phyloP scores from a whole-genome alignment of 257 asterid species.

The Plantago major region DNA sequence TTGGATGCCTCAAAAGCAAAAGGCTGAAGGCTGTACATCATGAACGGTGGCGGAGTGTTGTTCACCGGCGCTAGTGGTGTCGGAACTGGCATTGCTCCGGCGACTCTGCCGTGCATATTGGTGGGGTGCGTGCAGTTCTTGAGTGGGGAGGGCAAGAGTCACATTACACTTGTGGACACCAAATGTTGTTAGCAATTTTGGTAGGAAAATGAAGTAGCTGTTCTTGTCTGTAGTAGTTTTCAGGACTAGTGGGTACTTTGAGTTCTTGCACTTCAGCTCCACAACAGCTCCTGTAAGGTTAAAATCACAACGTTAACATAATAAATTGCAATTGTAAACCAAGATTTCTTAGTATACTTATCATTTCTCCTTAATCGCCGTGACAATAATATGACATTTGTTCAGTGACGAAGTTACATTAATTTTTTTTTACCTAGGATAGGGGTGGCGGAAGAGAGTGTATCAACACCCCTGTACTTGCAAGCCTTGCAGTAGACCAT shows the following conservation, averaged over 20 bases:
- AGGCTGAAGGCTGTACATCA: constrained; percentile 60
- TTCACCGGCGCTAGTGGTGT: constrained; percentile 10
- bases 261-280: constrained; percentile 52
- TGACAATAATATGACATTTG: too few relatives aligned
- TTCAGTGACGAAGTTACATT: too few relatives aligned
- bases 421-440: constrained; percentile 32
- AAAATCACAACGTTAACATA: too few relatives aligned
- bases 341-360: too few relatives aligned
- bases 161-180: constrained; percentile 61
- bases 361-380: too few relatives aligned
- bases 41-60: constrained; percentile 11
- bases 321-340: too few relatives aligned
- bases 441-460: constrained; percentile 41
- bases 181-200: constrained; percentile 32
- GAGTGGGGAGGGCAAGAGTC: constrained; percentile 34
- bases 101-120: constrained; percentile 41
- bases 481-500: constrained; percentile 69
- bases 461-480: constrained; percentile 45
- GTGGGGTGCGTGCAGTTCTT: constrained; percentile 47
- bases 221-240: constrained; percentile 42
- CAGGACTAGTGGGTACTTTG: constrained; percentile 23
- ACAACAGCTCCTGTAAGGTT: constrained; percentile 49
- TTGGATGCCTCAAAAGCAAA: constrained; percentile 58
- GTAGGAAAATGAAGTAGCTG: constrained; percentile 50
- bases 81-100: constrained; percentile 43